These are phyloP conservation scores for Leptosphaerulina australis DNA, from an alignment of 2,329 filamentous ascomycete species.

Conservation along the genomic window DNA sequence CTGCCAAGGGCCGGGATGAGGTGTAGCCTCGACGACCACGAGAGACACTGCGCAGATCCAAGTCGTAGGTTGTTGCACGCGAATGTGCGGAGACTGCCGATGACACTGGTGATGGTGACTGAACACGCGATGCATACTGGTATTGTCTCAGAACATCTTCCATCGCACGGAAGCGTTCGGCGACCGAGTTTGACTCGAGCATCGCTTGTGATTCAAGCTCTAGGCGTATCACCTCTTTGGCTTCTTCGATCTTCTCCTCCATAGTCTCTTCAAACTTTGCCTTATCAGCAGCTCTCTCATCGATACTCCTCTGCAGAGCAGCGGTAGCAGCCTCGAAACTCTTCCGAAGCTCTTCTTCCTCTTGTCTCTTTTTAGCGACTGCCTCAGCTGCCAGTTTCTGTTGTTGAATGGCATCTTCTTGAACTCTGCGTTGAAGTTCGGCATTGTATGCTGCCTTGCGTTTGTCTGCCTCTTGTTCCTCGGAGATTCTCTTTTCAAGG, in stretches of 20 bases:
- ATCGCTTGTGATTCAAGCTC: constrained; percentile 40
- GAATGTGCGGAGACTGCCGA: constrained; percentile 5
- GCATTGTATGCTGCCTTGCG: constrained; percentile 38
- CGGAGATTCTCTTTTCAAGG: constrained; percentile 60
- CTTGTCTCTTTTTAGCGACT: constrained; percentile 30
- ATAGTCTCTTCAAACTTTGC: constrained; percentile 35
- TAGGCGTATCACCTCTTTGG: constrained; percentile 41
- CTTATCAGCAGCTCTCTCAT: constrained; percentile 39
- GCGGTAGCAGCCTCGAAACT: constrained; percentile 37
- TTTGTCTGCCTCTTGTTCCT: constrained; percentile 46
- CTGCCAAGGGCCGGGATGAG: constrained; percentile 20
- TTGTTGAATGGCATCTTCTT: constrained; percentile 40
- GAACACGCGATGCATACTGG: constrained; percentile 16
- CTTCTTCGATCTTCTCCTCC: constrained; percentile 39
- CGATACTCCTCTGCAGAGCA: constrained; percentile 33
- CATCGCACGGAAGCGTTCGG: constrained; percentile 39
- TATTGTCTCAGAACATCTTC: constrained; percentile 37
- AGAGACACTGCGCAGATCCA: constrained; percentile 15
- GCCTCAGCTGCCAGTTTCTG: constrained; percentile 38
- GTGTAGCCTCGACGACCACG: constrained; percentile 19
- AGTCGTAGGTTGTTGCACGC: constrained; percentile 7
- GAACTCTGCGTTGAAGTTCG: constrained; percentile 41
- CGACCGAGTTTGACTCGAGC: constrained; percentile 35
- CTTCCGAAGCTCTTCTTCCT: constrained; percentile 36
- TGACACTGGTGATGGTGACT: constrained; percentile 18